Conservation (phyloP, 129 eudicot genomes). For the Pittosporum tobira region DNA sequence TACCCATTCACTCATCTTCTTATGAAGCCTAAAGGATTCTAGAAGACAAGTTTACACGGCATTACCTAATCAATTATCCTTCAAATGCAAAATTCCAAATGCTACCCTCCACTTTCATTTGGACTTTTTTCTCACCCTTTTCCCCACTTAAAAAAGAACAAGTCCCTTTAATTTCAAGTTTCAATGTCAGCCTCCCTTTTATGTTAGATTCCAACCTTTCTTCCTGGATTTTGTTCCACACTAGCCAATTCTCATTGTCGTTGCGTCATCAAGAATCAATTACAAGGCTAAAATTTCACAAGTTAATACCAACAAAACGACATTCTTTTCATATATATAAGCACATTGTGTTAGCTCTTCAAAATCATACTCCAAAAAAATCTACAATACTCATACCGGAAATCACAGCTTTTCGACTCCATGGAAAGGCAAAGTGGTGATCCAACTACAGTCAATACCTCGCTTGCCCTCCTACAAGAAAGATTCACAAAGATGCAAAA, state of each 20-base stretch:
- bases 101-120: slow-evolving; percentile 25
- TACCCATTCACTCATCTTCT: slow-evolving; percentile 1
- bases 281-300: slow-evolving; percentile 25
- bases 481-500: slow-evolving; percentile 43
- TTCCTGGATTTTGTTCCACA: slow-evolving; percentile 31
- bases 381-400: not conserved
- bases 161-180: slow-evolving; percentile 34
- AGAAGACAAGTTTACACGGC: slow-evolving; percentile 21
- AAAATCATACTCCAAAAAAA: not conserved
- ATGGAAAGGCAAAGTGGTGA: slow-evolving; percentile 35
- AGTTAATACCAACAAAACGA: slow-evolving; percentile 8
- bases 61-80: slow-evolving; percentile 40
- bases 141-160: slow-evolving; percentile 24
- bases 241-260: slow-evolving; percentile 25
- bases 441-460: slow-evolving; percentile 29
- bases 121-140: slow-evolving; percentile 27
- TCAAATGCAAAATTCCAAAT: slow-evolving; percentile 33
- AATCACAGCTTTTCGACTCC: slow-evolving; percentile 20
- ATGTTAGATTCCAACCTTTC: slow-evolving; percentile 4
- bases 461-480: slow-evolving; percentile 53
- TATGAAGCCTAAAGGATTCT: slow-evolving; percentile 2
- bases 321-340: slow-evolving; percentile 21
- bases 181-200: slow-evolving; percentile 12
- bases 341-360: slow-evolving; percentile 11
- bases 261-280: slow-evolving; percentile 31